phyloP scores from a whole-genome alignment of 169 alveolate species.

The Perkinsus chesapeaki region DNA sequence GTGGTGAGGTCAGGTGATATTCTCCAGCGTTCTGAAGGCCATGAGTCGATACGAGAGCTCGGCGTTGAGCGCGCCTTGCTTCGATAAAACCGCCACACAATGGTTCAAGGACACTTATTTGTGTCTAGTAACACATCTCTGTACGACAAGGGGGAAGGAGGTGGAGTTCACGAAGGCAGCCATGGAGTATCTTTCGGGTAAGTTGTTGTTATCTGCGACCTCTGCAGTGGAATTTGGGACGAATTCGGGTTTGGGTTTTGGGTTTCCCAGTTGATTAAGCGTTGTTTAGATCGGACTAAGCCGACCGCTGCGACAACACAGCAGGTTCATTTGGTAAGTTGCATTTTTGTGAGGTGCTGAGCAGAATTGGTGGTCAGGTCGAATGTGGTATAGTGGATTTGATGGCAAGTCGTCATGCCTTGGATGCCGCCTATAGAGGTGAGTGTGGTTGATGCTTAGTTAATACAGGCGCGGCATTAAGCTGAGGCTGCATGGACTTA shows the following conservation, averaged over 20 bases:
- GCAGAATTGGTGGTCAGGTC: background rate
- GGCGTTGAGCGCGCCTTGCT: background rate
- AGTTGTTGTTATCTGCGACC: background rate
- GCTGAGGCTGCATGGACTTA: background rate
- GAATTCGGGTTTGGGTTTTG: no score
- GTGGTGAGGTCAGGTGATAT: background rate
- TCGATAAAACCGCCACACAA: background rate
- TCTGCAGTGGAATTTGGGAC: no score
- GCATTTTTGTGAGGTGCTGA: background rate
- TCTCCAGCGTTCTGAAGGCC: background rate
- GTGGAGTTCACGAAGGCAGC: background rate
- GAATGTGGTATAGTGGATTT: background rate
- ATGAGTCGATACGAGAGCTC: background rate
- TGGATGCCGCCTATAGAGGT: background rate
- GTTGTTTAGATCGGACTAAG: background rate
- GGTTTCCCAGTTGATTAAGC: background rate
- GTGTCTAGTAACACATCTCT: background rate
- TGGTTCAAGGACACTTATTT: background rate
- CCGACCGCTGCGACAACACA: background rate
- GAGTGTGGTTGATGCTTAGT: background rate
- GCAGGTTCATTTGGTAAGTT: background rate
- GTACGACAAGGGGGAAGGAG: background rate
- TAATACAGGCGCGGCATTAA: no score
- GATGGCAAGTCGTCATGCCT: background rate
- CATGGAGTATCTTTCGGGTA: background rate